A percentile compares a stretch with the other conserved stretches of the same genome.
Evolutionary conservation across 164 flowering plant species (phyloP).

Genomic region (Malania oleifera): DNA sequence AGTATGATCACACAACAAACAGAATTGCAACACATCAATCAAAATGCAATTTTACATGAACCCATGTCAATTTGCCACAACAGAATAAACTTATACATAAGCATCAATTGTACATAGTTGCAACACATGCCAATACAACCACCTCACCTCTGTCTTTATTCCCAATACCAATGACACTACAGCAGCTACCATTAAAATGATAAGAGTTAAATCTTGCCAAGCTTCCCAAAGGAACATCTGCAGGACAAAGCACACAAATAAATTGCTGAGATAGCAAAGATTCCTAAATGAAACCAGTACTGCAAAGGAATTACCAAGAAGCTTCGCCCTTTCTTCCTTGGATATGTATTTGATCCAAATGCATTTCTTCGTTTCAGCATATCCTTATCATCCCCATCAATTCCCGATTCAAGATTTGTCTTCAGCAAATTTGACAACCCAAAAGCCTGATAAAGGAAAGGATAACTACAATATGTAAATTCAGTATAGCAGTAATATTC

Average conservation of each 20-base stretch:
- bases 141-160: slow-evolving; percentile 94
- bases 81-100: too few relatives aligned
- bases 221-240: slow-evolving; percentile 95
- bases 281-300: too few relatives aligned
- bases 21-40: too few relatives aligned
- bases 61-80: too few relatives aligned
- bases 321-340: slow-evolving; percentile 77
- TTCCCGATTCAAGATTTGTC: slow-evolving; percentile 69
- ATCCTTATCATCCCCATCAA: slow-evolving; percentile 67
- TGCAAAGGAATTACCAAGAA: slow-evolving; percentile 93
- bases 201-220: slow-evolving; percentile 86
- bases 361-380: slow-evolving; percentile 45
- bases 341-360: slow-evolving; percentile 91
- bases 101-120: too few relatives aligned
- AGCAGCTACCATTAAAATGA: slow-evolving; percentile 94
- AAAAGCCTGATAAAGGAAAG: slow-evolving; percentile 67
- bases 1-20: too few relatives aligned
- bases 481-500: too few relatives aligned
- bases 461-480: background rate
- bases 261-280: too few relatives aligned
- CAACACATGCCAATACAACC: too few relatives aligned
- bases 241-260: too few relatives aligned
- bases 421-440: slow-evolving; percentile 60
- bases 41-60: too few relatives aligned
- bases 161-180: slow-evolving; percentile 84